Percentiles rank a stretch among this genome's conserved stretches.
Evolutionary conservation across 1,139 yeast genomes (phyloP).

Genomic region (Suhomyces chickasaworum): DNA sequence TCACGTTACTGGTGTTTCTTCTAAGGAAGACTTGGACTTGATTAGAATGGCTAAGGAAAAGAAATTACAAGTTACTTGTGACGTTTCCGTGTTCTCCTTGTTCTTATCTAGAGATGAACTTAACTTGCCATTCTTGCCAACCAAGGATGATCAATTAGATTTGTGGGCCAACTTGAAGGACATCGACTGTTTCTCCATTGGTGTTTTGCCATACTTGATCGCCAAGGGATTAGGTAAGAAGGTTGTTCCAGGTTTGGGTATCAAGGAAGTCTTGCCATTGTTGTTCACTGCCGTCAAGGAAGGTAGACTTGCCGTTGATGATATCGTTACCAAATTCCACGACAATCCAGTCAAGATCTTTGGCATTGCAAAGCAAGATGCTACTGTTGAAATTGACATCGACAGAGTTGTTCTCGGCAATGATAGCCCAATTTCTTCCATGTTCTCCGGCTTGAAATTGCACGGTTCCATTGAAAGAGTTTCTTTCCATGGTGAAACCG

Average conservation of each 20-base stretch:
- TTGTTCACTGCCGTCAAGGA: slow-evolving; percentile 78
- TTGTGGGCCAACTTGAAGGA: slow-evolving; percentile 75
- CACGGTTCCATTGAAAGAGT: slow-evolving; percentile 90
- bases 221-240: slow-evolving; percentile 65
- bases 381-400: slow-evolving; percentile 77
- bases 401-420: slow-evolving; percentile 61
- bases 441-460: slow-evolving; percentile 40
- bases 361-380: slow-evolving; percentile 79
- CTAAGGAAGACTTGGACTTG: slow-evolving; percentile 79
- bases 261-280: slow-evolving; percentile 79
- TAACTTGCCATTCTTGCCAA: slow-evolving; percentile 72
- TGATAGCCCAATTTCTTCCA: slow-evolving; percentile 39
- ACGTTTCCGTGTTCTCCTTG: slow-evolving; percentile 79
- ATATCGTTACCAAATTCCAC: slow-evolving; percentile 73
- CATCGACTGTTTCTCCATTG: slow-evolving; percentile 88
- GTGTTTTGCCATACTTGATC: slow-evolving; percentile 72
- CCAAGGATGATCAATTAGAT: slow-evolving; percentile 75
- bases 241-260: slow-evolving; percentile 72
- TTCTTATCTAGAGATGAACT: slow-evolving; percentile 74
- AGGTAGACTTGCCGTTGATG: slow-evolving; percentile 70
- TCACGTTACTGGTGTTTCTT: slow-evolving; percentile 85
- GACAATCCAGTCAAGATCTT: slow-evolving; percentile 82
- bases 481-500: slow-evolving; percentile 73
- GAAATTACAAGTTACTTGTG: slow-evolving; percentile 84
- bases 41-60: slow-evolving; percentile 85